phyloP scores from a whole-genome alignment of 768 basidiomycete species.

The Boletus eberwhitei region DNA sequence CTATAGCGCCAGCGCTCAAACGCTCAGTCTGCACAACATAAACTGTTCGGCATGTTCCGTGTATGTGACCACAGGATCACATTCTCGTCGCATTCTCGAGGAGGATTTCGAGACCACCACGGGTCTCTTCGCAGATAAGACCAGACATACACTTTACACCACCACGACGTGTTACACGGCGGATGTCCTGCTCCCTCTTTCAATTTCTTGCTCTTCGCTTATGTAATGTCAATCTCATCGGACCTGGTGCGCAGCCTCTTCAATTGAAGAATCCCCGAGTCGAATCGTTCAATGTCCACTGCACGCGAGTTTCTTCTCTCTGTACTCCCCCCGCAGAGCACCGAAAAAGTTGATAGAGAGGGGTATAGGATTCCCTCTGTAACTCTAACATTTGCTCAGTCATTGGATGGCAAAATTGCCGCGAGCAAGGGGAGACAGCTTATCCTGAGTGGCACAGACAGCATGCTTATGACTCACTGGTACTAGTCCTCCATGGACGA shows the following conservation, averaged over 20 bases:
- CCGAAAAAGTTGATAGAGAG: slow-evolving; percentile 14
- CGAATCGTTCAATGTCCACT: background rate
- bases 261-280: no score
- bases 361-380: slow-evolving; percentile 48
- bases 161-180: slow-evolving; percentile 82
- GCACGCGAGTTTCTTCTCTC: slow-evolving; percentile 29
- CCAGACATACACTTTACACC: slow-evolving; percentile 91
- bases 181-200: slow-evolving; percentile 38
- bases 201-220: no score
- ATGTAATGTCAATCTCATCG: no score
- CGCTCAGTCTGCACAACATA: background rate
- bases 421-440: slow-evolving; percentile 72
- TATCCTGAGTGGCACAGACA: slow-evolving; percentile 78
- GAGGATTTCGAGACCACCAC: slow-evolving; percentile 88
- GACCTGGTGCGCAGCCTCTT: no score
- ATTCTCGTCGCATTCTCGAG: slow-evolving; percentile 71
- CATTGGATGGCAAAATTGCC: slow-evolving; percentile 85
- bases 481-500: slow-evolving; percentile 27
- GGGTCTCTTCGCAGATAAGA: slow-evolving; percentile 84
- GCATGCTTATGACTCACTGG: slow-evolving; percentile 95
- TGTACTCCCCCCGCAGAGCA: slow-evolving; percentile 19
- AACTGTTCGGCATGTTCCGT: slow-evolving; percentile 85
- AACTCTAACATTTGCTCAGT: slow-evolving; percentile 85
- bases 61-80: slow-evolving; percentile 84
- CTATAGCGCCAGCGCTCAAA: no score